Evolutionary conservation across 192 early-diverging fungal genomes (phyloP).

Genomic region (Globomyces pollinis-pini): DNA sequence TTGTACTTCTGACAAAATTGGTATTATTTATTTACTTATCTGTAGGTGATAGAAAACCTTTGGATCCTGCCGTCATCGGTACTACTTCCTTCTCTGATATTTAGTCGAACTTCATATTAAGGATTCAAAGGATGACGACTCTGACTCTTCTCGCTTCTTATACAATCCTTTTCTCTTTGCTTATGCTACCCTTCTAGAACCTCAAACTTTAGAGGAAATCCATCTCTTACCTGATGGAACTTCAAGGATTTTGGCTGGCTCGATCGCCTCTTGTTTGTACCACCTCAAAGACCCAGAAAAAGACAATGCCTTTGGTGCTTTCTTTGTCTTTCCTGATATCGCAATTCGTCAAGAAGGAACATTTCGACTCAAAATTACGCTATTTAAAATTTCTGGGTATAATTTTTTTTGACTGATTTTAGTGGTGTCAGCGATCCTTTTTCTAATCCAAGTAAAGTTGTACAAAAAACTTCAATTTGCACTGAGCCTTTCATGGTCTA

Average conservation of each 20-base stretch:
- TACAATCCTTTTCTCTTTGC: slow-evolving; percentile 10
- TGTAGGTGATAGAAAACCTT: slow-evolving; percentile 3
- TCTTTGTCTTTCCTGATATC: slow-evolving; percentile 31
- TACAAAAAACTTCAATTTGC: not conserved
- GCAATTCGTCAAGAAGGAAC: slow-evolving; percentile 19
- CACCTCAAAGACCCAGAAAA: slow-evolving; percentile 4
- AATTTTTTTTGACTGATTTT: slow-evolving; percentile 9
- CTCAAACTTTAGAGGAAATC: slow-evolving; percentile 2
- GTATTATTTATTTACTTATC: not conserved
- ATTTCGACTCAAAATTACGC: slow-evolving; percentile 18
- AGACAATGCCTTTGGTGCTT: slow-evolving; percentile 11
- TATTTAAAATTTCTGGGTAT: slow-evolving; percentile 8
- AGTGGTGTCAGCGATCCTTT: slow-evolving; percentile 4
- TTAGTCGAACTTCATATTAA: slow-evolving; percentile 9
- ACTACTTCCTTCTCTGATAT: not conserved
- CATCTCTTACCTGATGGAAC: not conserved
- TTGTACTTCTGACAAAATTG: slow-evolving; percentile 3
- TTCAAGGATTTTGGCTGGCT: not conserved
- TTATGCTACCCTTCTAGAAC: slow-evolving; percentile 9
- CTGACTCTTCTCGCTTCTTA: not conserved
- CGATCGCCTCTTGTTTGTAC: slow-evolving; percentile 3
- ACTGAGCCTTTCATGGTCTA: slow-evolving; percentile 4
- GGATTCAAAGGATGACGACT: not conserved
- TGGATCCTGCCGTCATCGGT: slow-evolving; percentile 9
- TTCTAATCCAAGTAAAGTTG: not conserved